Percentiles rank a stretch among this genome's conserved stretches.
Evolutionary conservation across 202 grass and related monocot species (phyloP).

Genomic region (Saccharum hybrid): DNA sequence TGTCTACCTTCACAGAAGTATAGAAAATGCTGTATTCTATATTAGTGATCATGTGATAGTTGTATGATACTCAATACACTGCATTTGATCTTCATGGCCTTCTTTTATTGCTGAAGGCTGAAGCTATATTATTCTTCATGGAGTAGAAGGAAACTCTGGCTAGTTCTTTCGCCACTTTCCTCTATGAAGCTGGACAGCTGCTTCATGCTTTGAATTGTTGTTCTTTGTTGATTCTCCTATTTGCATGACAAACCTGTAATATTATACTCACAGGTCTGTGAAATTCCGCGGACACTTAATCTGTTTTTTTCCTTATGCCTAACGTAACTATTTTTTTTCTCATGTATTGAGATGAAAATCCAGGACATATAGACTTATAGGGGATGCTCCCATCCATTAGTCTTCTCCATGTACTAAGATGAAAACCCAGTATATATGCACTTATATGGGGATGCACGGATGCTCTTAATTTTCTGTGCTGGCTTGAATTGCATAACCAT

Average conservation of each 20-base stretch:
- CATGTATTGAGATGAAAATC: slow-evolving; percentile 18
- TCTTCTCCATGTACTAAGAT: slow-evolving; percentile 11
- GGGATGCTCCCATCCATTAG: not conserved
- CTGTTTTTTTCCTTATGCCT: not conserved
- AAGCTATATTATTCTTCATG: slow-evolving; percentile 11
- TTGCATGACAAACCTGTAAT: not conserved
- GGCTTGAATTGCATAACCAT: not conserved
- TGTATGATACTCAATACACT: slow-evolving; percentile 25
- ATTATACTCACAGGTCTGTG: not conserved
- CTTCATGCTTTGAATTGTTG: slow-evolving; percentile 6
- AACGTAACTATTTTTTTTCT: not conserved
- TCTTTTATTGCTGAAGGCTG: not conserved
- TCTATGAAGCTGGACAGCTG: slow-evolving; percentile 11
- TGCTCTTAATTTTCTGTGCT: slow-evolving; percentile 1
- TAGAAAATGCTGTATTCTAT: slow-evolving; percentile 5
- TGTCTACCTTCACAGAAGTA: slow-evolving; percentile 24
- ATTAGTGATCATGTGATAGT: slow-evolving; percentile 16
- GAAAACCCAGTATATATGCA: not conserved
- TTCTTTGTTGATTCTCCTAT: slow-evolving; percentile 11
- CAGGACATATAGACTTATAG: not conserved
- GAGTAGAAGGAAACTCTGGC: slow-evolving; percentile 12
- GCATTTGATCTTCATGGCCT: not conserved
- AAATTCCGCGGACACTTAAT: not conserved
- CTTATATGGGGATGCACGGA: not conserved
- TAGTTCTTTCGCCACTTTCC: not conserved